Conservation (phyloP, 768 basidiomycete genomes). For the Paxillus involutus region DNA sequence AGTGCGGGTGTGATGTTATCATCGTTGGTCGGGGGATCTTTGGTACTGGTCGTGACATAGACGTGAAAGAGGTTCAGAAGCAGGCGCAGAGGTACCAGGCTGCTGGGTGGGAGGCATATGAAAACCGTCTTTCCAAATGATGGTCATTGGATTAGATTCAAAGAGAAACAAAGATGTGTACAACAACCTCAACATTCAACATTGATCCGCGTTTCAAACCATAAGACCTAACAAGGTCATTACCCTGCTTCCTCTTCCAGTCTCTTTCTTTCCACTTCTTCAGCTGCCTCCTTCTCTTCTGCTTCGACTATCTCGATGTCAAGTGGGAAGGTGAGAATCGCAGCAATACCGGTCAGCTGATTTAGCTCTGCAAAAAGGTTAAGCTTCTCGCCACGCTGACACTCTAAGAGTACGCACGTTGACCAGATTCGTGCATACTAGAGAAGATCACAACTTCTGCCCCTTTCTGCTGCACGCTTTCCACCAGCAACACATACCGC, state of each 20-base stretch:
- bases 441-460: conserved; percentile 97
- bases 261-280: conserved; percentile 31
- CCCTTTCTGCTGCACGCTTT: conserved; percentile 83
- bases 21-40: conserved; percentile 97
- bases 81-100: conserved; percentile 83
- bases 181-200: neutral
- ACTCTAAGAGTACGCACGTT: conserved; percentile 60
- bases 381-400: neutral
- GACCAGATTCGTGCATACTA: conserved; percentile 99
- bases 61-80: conserved; percentile 39
- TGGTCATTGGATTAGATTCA: neutral
- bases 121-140: conserved; percentile 43
- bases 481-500: conserved; percentile 84
- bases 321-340: conserved; percentile 92
- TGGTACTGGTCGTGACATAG: conserved; percentile 51
- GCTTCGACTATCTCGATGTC: conserved; percentile 95
- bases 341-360: conserved; percentile 91
- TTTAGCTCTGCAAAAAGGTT: conserved; percentile 72
- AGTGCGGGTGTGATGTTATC: conserved; percentile 90
- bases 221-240: neutral
- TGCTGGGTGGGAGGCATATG: conserved; percentile 92
- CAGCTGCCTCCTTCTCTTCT: conserved; percentile 79
- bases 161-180: neutral
- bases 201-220: neutral
- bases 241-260: conserved; percentile 10